Percentiles rank a stretch among this genome's conserved stretches.
phyloP scores from a whole-genome alignment of 2,329 filamentous ascomycete genomes.

The Stemphylium beticola region DNA sequence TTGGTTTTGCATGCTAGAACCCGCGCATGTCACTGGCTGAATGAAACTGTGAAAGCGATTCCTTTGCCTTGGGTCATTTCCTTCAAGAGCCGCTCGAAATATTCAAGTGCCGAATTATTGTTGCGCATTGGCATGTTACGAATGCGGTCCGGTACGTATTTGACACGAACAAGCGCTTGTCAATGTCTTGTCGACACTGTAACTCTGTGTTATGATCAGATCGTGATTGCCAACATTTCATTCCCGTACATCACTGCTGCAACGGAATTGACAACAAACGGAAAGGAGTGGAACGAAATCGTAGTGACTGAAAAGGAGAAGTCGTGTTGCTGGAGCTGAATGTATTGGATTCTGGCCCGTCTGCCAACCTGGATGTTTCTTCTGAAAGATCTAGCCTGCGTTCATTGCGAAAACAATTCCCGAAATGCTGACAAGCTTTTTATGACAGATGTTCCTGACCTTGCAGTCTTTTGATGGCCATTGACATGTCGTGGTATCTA shows the following conservation, averaged over 20 bases:
- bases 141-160: conserved; percentile 3
- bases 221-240: background rate
- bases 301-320: background rate
- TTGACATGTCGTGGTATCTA: conserved; percentile 44
- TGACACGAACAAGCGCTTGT: conserved; percentile 1
- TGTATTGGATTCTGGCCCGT: background rate
- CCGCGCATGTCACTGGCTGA: conserved; percentile 61
- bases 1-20: conserved; percentile 65
- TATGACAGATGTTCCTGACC: conserved; percentile 10
- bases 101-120: conserved; percentile 6
- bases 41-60: conserved; percentile 1
- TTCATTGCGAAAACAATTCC: background rate
- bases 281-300: background rate
- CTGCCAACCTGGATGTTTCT: background rate
- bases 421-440: background rate
- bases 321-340: background rate
- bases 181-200: background rate
- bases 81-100: conserved; percentile 6
- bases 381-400: background rate
- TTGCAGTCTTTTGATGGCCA: conserved; percentile 31
- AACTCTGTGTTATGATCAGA: background rate
- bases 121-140: background rate
- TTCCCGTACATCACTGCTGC: background rate
- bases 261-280: background rate
- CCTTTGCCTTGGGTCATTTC: conserved; percentile 4